Evolutionary conservation across 345 rosid species (phyloP).

Genomic region (Euphorbia tirucalli): DNA sequence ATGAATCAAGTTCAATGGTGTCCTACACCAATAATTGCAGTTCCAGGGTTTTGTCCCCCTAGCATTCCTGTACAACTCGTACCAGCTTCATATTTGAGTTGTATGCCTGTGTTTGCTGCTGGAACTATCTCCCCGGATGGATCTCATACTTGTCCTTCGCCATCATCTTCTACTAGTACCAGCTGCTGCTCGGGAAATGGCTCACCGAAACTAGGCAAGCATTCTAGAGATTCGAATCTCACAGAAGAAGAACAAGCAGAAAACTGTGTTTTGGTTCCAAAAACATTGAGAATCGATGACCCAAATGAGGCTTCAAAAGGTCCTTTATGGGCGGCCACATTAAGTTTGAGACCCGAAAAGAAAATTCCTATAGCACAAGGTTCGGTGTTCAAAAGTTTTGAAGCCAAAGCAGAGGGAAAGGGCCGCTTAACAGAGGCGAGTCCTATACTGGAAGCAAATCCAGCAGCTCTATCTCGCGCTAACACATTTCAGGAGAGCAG

Average conservation of each 20-base stretch:
- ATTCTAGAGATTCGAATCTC: conserved; percentile 50
- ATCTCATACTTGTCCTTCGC: conserved; percentile 43
- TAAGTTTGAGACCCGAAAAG: conserved; percentile 58
- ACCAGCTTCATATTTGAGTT: conserved; percentile 60
- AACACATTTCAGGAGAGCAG: conserved; percentile 59
- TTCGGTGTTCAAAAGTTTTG: conserved; percentile 34
- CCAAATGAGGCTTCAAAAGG: conserved; percentile 74
- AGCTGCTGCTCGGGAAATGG: conserved; percentile 41
- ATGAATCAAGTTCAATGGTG: conserved; percentile 46
- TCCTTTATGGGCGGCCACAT: conserved; percentile 71
- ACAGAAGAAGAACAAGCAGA: conserved; percentile 42
- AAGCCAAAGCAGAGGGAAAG: conserved; percentile 32
- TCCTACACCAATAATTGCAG: conserved; percentile 39
- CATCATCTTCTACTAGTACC: conserved; percentile 43
- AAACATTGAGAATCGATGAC: conserved; percentile 69
- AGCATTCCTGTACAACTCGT: conserved; percentile 62
- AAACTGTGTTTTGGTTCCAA: conserved; percentile 56
- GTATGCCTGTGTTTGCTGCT: conserved; percentile 48
- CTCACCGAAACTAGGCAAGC: conserved; percentile 65
- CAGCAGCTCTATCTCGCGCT: conserved; percentile 64
- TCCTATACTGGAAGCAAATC: conserved; percentile 55
- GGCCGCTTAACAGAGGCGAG: conserved; percentile 28
- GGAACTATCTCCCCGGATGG: conserved; percentile 17
- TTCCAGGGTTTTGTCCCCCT: conserved; percentile 55
- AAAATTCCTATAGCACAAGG: conserved; percentile 31